Conservation (phyloP, 2,329 filamentous ascomycete genomes). For the Penicillium sp. region DNA sequence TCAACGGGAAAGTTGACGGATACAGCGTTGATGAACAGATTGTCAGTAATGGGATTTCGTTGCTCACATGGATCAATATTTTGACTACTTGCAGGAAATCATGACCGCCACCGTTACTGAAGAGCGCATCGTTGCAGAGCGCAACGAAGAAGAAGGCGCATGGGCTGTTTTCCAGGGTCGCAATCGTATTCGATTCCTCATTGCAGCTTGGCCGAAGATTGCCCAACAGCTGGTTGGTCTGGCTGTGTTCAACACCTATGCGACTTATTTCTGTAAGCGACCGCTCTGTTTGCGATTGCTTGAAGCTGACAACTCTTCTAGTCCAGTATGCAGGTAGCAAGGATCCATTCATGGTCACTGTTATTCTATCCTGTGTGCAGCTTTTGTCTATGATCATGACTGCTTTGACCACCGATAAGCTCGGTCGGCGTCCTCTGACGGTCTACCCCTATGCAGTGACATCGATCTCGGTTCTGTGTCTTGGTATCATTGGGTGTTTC, state of each 20-base stretch:
- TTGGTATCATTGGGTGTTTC: slow-evolving; percentile 47
- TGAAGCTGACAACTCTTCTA: slow-evolving; percentile 4
- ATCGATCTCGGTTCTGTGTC: slow-evolving; percentile 36
- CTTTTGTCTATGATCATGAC: slow-evolving; percentile 47
- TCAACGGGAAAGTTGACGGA: slow-evolving; percentile 33
- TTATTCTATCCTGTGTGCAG: slow-evolving; percentile 46
- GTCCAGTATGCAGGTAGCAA: slow-evolving; percentile 47
- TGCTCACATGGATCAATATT: not conserved
- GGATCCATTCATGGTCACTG: slow-evolving; percentile 46
- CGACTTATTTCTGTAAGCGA: slow-evolving; percentile 42
- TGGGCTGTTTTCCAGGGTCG: slow-evolving; percentile 42
- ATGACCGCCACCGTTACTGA: slow-evolving; percentile 39
- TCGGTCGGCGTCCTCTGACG: slow-evolving; percentile 43
- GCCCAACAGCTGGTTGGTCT: slow-evolving; percentile 45
- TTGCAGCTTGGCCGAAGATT: slow-evolving; percentile 44
- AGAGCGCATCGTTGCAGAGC: slow-evolving; percentile 35
- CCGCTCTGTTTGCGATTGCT: not conserved
- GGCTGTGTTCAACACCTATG: slow-evolving; percentile 43
- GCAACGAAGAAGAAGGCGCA: slow-evolving; percentile 29
- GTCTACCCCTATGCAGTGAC: slow-evolving; percentile 45
- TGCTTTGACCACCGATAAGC: slow-evolving; percentile 35
- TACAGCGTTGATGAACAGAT: slow-evolving; percentile 38
- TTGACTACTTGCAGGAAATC: slow-evolving; percentile 24
- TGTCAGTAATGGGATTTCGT: slow-evolving; percentile 14
- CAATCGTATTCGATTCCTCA: slow-evolving; percentile 41